phyloP scores from a whole-genome alignment of 768 basidiomycete genomes.

The Rhodotorula graminis region DNA sequence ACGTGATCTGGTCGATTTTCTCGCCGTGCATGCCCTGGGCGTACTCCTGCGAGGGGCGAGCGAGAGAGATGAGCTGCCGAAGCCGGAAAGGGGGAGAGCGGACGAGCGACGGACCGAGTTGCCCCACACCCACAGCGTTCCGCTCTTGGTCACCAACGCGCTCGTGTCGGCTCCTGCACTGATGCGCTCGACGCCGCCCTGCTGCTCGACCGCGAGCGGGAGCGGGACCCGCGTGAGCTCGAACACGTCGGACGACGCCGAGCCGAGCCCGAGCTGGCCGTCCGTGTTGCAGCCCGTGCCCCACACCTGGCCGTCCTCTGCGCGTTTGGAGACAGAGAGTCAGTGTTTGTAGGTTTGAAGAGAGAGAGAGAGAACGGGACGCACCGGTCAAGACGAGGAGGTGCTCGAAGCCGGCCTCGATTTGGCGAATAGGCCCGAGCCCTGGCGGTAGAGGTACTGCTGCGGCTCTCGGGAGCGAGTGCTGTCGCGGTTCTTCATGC shows the following conservation, averaged over 20 bases:
- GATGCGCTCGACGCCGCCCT: constrained; percentile 24
- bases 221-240: constrained; percentile 13
- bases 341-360: too few species aligned
- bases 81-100: background rate
- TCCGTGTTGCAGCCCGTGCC: constrained; percentile 40
- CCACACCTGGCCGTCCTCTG: constrained; percentile 24
- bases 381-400: constrained; percentile 29
- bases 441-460: background rate
- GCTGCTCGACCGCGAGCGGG: background rate
- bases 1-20: constrained; percentile 32
- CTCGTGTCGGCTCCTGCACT: constrained; percentile 28
- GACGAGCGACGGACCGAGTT: constrained; percentile 23
- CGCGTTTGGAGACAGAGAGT: too few species aligned
- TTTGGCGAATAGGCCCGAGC: constrained; percentile 4
- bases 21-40: constrained; percentile 29
- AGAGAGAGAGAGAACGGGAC: background rate
- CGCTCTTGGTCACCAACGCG: constrained; percentile 30
- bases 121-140: constrained; percentile 31
- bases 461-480: constrained; percentile 11
- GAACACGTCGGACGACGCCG: constrained; percentile 11
- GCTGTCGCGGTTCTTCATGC: constrained; percentile 11
- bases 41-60: constrained; percentile 17
- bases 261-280: constrained; percentile 27
- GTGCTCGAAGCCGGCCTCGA: constrained; percentile 33
- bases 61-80: too few species aligned